A percentile compares a stretch with the other conserved stretches of the same genome.
These are phyloP conservation scores for Fomitopsis palustris DNA, from an alignment of 1,284 basidiomycete genomes.

Conservation along the genomic window DNA sequence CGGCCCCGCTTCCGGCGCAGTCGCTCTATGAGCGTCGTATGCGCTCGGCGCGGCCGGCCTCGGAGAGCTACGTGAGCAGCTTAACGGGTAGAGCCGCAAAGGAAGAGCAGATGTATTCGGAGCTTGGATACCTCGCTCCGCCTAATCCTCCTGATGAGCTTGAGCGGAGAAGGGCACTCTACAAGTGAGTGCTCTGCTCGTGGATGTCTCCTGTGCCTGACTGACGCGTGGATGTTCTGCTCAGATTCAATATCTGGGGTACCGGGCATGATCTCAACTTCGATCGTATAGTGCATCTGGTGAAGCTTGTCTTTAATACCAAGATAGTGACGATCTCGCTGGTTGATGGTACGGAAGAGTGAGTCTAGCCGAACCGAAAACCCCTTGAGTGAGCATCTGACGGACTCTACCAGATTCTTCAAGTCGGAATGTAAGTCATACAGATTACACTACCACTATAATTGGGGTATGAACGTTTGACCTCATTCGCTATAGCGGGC, in stretches of 20 bases:
- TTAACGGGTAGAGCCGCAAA: constrained; percentile 48
- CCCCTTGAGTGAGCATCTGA: constrained; percentile 8
- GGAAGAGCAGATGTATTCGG: constrained; percentile 58
- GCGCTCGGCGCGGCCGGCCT: constrained; percentile 36
- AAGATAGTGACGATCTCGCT: constrained; percentile 83
- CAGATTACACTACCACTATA: constrained; percentile 3
- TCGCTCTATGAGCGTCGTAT: constrained; percentile 36
- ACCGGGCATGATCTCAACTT: constrained; percentile 87
- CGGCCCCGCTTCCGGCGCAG: constrained; percentile 51
- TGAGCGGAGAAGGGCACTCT: constrained; percentile 75
- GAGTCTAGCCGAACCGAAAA: constrained; percentile 18
- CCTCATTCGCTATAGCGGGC: constrained; percentile 46
- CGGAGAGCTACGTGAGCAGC: constrained; percentile 29
- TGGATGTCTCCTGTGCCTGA: not conserved
- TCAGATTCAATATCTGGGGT: constrained; percentile 83
- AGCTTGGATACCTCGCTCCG: constrained; percentile 72
- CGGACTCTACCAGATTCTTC: constrained; percentile 55
- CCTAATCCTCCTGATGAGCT: constrained; percentile 81
- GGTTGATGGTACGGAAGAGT: constrained; percentile 81
- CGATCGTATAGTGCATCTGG: constrained; percentile 86
- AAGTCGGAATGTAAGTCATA: constrained; percentile 70
- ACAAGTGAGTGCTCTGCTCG: constrained; percentile 52
- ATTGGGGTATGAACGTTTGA: constrained; percentile 7
- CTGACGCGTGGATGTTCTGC: constrained; percentile 4
- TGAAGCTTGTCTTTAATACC: constrained; percentile 90